phyloP scores from a whole-genome alignment of 129 eudicot genomes.

The Flaveria robusta region DNA sequence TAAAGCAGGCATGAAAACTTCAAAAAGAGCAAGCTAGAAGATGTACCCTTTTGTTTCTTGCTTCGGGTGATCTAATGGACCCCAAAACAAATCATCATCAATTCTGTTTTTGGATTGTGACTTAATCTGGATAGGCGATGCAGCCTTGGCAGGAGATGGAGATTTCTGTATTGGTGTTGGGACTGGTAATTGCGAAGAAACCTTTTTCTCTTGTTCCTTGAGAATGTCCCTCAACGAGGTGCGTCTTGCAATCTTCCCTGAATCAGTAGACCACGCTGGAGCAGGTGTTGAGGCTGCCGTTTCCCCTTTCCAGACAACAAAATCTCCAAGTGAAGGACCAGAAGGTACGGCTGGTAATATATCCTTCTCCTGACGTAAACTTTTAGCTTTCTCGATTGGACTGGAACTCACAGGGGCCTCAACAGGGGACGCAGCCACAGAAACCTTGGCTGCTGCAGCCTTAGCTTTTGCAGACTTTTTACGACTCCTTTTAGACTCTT shows the following conservation, averaged over 20 bases:
- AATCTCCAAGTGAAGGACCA: conserved; percentile 92
- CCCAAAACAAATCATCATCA: conserved; percentile 96
- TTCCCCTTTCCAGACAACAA: conserved; percentile 91
- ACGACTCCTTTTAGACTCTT: conserved; percentile 86
- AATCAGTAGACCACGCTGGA: conserved; percentile 96
- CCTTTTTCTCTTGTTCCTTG: conserved; percentile 80
- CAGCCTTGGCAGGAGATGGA: conserved; percentile 65
- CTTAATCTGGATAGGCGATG: conserved; percentile 49
- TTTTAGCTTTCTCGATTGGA: conserved; percentile 63
- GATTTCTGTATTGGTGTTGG: conserved; percentile 58
- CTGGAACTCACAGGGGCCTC: conserved; percentile 52
- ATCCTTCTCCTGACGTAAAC: conserved; percentile 58
- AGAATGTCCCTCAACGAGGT: conserved; percentile 86
- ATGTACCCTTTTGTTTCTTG: conserved; percentile 77
- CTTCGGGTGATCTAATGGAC: conserved; percentile 82
- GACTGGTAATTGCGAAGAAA: conserved; percentile 36
- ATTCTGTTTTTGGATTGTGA: conserved; percentile 58
- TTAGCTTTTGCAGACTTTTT: conserved; percentile 86
- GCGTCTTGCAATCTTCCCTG: conserved; percentile 53
- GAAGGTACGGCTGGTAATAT: conserved; percentile 66
- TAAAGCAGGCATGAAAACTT: neutral
- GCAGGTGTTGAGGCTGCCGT: conserved; percentile 54
- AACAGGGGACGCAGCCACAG: conserved; percentile 44
- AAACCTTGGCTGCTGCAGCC: conserved; percentile 58
- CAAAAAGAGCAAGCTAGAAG: neutral